phyloP scores from a whole-genome alignment of 306 rosid species.

The Amphicarpaea edgeworthii region DNA sequence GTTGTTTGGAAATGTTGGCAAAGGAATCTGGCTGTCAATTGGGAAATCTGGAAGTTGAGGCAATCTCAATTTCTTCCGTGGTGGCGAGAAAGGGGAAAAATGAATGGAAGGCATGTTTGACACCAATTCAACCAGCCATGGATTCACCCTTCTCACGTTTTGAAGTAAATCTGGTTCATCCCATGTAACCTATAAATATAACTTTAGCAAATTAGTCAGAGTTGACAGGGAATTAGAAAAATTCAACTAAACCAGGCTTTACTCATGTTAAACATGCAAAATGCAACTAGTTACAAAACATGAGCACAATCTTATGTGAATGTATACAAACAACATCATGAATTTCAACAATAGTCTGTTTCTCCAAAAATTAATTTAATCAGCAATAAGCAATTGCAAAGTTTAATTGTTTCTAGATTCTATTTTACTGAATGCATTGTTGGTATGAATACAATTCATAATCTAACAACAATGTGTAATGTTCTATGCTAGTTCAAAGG shows the following conservation, averaged over 20 bases:
- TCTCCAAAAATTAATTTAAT: slow-evolving; percentile 14
- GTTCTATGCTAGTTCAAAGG: slow-evolving; percentile 13
- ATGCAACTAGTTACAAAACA: not conserved
- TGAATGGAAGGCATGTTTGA: slow-evolving; percentile 77
- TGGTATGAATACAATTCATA: too few relatives aligned
- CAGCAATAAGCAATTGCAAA: not conserved
- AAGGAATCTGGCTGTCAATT: slow-evolving; percentile 63
- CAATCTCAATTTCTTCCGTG: slow-evolving; percentile 80
- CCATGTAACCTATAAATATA: slow-evolving; percentile 80
- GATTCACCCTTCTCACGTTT: slow-evolving; percentile 89
- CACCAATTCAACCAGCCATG: slow-evolving; percentile 91
- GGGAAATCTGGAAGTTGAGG: slow-evolving; percentile 74
- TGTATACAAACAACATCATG: not conserved
- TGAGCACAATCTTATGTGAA: slow-evolving; percentile 8
- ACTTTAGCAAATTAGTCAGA: slow-evolving; percentile 41
- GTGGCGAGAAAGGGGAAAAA: slow-evolving; percentile 82
- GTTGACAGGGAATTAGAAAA: not conserved
- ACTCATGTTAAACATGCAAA: not conserved
- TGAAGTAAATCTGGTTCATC: slow-evolving; percentile 94
- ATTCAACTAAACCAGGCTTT: not conserved
- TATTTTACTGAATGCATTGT: not conserved
- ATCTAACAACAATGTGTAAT: too few relatives aligned
- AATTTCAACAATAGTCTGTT: not conserved
- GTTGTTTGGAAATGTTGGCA: slow-evolving; percentile 66
- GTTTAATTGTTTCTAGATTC: slow-evolving; percentile 6